A percentile compares a stretch with the other conserved stretches of the same genome.
Conservation (phyloP, 768 basidiomycete species). For the Leccinum boreale region DNA sequence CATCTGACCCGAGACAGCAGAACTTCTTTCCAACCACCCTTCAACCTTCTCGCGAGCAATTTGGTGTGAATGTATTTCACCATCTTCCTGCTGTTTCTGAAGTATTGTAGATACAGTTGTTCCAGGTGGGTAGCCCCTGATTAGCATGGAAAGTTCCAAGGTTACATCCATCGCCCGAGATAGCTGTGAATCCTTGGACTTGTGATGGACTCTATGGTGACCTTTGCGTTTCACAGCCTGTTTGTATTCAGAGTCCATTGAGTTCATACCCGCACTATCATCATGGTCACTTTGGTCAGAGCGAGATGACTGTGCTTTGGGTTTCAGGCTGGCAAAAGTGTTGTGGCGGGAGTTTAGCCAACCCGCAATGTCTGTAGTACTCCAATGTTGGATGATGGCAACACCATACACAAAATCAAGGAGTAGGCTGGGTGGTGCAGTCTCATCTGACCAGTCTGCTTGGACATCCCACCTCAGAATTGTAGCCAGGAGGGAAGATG, state of each 20-base stretch:
- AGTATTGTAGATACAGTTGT: neutral
- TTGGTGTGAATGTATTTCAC: neutral
- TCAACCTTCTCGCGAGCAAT: neutral
- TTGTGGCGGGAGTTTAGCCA: neutral
- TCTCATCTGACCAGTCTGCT: neutral
- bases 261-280: neutral
- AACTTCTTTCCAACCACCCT: neutral
- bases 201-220: neutral
- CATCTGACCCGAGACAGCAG: no score
- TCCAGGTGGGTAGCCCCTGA: constrained; percentile 93
- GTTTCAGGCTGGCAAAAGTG: neutral
- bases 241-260: neutral
- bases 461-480: neutral
- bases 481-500: neutral
- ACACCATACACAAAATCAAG: neutral
- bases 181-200: neutral
- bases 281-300: neutral
- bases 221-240: accelerated
- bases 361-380: accelerated
- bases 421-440: neutral
- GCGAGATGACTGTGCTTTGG: neutral
- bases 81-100: neutral
- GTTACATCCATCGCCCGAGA: constrained; percentile 50
- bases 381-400: neutral
- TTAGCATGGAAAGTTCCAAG: constrained; percentile 96